A percentile compares a stretch with the other conserved stretches of the same genome.
These are phyloP conservation scores for Penicillium cataractarum DNA, from an alignment of 495 filamentous ascomycete genomes.

Conservation along the genomic window DNA sequence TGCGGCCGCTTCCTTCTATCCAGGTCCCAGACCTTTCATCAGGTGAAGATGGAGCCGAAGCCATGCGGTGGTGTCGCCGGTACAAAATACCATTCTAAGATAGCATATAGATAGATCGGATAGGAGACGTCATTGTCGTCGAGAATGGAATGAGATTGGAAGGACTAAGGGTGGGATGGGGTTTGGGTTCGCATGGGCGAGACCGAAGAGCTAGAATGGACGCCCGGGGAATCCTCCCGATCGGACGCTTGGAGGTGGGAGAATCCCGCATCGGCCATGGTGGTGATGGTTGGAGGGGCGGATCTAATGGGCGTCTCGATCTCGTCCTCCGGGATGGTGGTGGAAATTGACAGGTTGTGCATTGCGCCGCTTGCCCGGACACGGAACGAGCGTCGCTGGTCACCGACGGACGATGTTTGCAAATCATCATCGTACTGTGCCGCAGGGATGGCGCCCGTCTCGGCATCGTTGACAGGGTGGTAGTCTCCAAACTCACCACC, in stretches of 20 bases:
- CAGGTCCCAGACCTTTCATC: constrained; percentile 15
- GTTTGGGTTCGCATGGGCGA: constrained; percentile 24
- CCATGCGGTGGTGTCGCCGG: not conserved
- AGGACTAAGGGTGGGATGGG: constrained; percentile 16
- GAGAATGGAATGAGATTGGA: constrained; percentile 12
- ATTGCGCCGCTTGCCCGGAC: constrained; percentile 42
- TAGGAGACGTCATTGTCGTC: constrained; percentile 7
- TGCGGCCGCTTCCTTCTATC: not conserved
- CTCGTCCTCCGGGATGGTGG: constrained; percentile 40
- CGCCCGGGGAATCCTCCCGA: constrained; percentile 26
- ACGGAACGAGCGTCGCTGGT: constrained; percentile 41
- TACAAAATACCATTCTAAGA: constrained; percentile 17
- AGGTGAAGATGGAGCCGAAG: not conserved
- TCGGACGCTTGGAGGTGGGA: constrained; percentile 17
- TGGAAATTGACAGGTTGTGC: constrained; percentile 38
- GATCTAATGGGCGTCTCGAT: constrained; percentile 36
- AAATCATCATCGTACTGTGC: constrained; percentile 34
- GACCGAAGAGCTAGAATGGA: constrained; percentile 26
- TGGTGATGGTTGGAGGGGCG: constrained; percentile 38
- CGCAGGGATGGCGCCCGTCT: constrained; percentile 26
- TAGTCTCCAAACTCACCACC: constrained; percentile 34
- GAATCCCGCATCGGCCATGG: constrained; percentile 35
- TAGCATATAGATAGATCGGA: constrained; percentile 25
- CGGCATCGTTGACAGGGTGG: constrained; percentile 29
- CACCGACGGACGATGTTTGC: constrained; percentile 32